Percentiles rank a stretch among this genome's conserved stretches.
phyloP scores from a whole-genome alignment of 2,329 filamentous ascomycete species.

The Rhinocladiella mackenziei region DNA sequence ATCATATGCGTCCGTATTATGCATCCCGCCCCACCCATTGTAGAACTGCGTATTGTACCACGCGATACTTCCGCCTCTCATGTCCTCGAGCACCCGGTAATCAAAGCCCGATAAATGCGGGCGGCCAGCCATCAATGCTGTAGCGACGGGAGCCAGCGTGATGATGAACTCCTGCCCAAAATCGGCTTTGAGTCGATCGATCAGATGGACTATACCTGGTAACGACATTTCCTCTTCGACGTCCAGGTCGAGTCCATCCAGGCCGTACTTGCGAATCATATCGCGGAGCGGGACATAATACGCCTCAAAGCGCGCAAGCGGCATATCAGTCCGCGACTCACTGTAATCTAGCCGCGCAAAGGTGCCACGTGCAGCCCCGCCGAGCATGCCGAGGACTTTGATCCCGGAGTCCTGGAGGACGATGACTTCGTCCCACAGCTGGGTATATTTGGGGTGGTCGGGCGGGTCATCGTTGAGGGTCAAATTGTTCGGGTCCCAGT shows the following conservation, averaged over 20 bases:
- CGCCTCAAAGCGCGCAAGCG: conserved; percentile 59
- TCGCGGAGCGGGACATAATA: conserved; percentile 68
- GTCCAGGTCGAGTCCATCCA: conserved; percentile 73
- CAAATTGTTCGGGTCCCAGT: conserved; percentile 61
- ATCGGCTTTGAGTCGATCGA: conserved; percentile 59
- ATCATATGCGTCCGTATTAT: conserved; percentile 45
- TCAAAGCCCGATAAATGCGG: conserved; percentile 72
- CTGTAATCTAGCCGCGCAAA: conserved; percentile 56
- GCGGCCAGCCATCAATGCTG: conserved; percentile 60
- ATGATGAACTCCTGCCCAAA: conserved; percentile 53
- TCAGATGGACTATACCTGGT: conserved; percentile 60
- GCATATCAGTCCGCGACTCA: conserved; percentile 42
- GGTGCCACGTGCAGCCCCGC: conserved; percentile 74
- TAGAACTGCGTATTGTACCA: conserved; percentile 96
- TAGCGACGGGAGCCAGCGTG: conserved; percentile 76
- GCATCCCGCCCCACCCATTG: conserved; percentile 75
- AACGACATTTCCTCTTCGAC: conserved; percentile 75
- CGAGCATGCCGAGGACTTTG: conserved; percentile 80
- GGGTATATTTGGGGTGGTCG: conserved; percentile 61
- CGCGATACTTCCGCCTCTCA: conserved; percentile 61
- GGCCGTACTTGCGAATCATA: conserved; percentile 56
- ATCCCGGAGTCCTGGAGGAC: conserved; percentile 69
- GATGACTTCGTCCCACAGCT: conserved; percentile 73
- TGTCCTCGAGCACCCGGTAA: conserved; percentile 69
- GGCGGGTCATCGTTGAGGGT: conserved; percentile 78